Evolutionary conservation across 495 filamentous ascomycete species (phyloP).

Genomic region (Clavariopsis aquatica): DNA sequence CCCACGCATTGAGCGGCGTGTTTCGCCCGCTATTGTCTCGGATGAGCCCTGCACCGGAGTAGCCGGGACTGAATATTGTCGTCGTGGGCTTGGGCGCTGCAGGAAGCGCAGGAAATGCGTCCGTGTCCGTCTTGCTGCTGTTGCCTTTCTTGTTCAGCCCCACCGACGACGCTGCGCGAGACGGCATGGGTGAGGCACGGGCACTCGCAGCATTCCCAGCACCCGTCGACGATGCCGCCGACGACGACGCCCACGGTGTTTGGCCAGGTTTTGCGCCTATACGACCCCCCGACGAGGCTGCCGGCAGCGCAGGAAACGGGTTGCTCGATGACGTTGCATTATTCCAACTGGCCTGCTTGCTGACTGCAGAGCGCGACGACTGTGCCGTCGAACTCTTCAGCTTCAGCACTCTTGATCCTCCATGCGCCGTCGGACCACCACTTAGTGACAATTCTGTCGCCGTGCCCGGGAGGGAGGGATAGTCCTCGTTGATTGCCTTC

Average conservation of each 20-base stretch:
- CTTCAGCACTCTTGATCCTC: constrained; percentile 64
- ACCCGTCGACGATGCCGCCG: too few relatives aligned
- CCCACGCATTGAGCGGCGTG: constrained; percentile 50
- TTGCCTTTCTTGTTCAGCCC: constrained; percentile 37
- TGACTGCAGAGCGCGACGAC: constrained; percentile 63
- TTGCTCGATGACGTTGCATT: constrained; percentile 26
- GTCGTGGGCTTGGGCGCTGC: constrained; percentile 74
- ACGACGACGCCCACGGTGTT: constrained; percentile 54
- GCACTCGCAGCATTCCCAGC: too few relatives aligned
- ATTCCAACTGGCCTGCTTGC: constrained; percentile 55
- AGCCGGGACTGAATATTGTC: constrained; percentile 69
- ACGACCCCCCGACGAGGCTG: constrained; percentile 41
- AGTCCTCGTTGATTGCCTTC: constrained; percentile 94
- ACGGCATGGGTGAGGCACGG: constrained; percentile 32
- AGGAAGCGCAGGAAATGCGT: constrained; percentile 82
- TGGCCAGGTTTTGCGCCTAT: constrained; percentile 49
- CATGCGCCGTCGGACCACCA: constrained; percentile 53
- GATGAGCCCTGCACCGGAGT: constrained; percentile 69
- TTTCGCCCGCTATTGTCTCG: constrained; percentile 57
- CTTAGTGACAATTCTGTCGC: constrained; percentile 54
- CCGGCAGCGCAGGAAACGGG: constrained; percentile 40
- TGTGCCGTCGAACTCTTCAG: constrained; percentile 77
- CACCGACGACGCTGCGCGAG: constrained; percentile 40
- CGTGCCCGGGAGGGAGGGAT: constrained; percentile 79
- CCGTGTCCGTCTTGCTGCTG: constrained; percentile 50